Evolutionary conservation across 371 early-diverging fungal species (phyloP).

Genomic region (Mortierella sp.): DNA sequence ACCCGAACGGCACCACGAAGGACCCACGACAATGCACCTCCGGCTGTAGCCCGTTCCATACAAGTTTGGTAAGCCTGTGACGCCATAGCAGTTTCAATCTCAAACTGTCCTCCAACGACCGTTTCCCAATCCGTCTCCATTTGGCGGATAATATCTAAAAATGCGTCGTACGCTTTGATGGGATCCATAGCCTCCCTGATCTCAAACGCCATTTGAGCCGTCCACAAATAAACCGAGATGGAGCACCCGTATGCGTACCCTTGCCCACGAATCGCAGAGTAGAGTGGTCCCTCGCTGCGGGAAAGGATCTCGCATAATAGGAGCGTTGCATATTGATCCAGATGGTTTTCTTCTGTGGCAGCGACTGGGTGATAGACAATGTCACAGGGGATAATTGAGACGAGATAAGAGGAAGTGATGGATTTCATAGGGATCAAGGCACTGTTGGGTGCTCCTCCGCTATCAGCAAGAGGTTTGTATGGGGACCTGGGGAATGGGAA

Average conservation of each 20-base stretch:
- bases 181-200: conserved; percentile 70
- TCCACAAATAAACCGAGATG: conserved; percentile 65
- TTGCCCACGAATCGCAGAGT: conserved; percentile 77
- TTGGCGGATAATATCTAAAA: conserved; percentile 62
- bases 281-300: conserved; percentile 80
- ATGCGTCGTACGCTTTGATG: conserved; percentile 62
- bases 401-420: conserved; percentile 53
- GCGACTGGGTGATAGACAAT: conserved; percentile 40
- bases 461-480: conserved; percentile 30
- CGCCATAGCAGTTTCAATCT: conserved; percentile 72
- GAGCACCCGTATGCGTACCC: conserved; percentile 81
- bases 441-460: conserved; percentile 32
- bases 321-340: conserved; percentile 60
- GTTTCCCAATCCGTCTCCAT: conserved; percentile 65
- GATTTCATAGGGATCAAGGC: conserved; percentile 44
- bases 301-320: conserved; percentile 74
- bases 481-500: conserved; percentile 55
- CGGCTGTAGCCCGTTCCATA: conserved; percentile 61
- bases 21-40: conserved; percentile 59
- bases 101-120: conserved; percentile 58
- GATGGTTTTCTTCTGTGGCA: conserved; percentile 35
- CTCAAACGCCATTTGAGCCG: conserved; percentile 67
- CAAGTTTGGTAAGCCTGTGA: conserved; percentile 64
- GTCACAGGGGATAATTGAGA: conserved; percentile 57
- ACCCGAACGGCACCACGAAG: conserved; percentile 63